These are phyloP conservation scores for Monotropa hypopitys DNA, from an alignment of 179 eudicot species.

Conservation along the genomic window DNA sequence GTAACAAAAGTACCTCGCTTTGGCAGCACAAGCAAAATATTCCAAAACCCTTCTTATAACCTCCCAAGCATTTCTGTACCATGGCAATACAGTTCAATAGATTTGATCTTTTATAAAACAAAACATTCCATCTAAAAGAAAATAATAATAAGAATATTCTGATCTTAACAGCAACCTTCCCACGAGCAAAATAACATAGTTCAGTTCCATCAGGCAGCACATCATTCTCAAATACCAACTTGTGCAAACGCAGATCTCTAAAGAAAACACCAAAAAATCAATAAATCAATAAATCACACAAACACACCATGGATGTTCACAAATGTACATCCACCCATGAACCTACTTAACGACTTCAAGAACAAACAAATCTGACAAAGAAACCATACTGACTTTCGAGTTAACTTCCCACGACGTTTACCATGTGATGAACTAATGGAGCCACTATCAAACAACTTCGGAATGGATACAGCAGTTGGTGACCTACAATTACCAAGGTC, in stretches of 20 bases:
- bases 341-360: neutral
- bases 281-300: slow-evolving; percentile 1
- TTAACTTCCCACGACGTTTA: slow-evolving; percentile 44
- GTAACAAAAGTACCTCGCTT: slow-evolving; percentile 34
- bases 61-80: slow-evolving; percentile 46
- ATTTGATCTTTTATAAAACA: neutral
- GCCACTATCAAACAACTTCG: slow-evolving; percentile 17
- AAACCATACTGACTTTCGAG: slow-evolving; percentile 44
- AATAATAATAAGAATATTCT: neutral
- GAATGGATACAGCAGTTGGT: slow-evolving; percentile 11
- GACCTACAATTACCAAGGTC: slow-evolving; percentile 25
- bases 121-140: neutral
- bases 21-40: slow-evolving; percentile 66
- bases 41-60: slow-evolving; percentile 55
- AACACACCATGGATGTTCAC: neutral
- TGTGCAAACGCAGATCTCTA: slow-evolving; percentile 75
- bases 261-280: slow-evolving; percentile 12
- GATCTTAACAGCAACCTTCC: slow-evolving; percentile 35
- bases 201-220: slow-evolving; percentile 68
- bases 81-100: slow-evolving; percentile 2
- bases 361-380: neutral
- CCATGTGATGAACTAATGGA: slow-evolving; percentile 20
- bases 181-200: slow-evolving; percentile 44
- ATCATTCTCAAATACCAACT: slow-evolving; percentile 48
- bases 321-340: neutral